Evolutionary conservation across 2,329 filamentous ascomycete genomes (phyloP).

Genomic region (Gaeumannomyces tritici): DNA sequence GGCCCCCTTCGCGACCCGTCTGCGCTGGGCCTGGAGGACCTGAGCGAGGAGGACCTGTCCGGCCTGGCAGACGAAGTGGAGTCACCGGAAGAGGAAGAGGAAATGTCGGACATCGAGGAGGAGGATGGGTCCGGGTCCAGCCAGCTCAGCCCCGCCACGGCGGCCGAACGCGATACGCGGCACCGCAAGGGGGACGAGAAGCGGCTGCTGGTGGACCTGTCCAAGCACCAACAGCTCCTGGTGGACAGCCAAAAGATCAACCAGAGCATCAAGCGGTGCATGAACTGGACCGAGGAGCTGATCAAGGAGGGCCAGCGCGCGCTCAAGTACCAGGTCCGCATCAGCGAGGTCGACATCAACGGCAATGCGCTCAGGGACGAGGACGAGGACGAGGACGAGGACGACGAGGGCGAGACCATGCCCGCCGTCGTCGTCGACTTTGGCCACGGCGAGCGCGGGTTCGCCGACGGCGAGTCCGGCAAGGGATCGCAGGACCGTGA

Average conservation of each 20-base stretch:
- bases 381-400: constrained; percentile 48
- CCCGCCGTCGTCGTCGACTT: constrained; percentile 7
- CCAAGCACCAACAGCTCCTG: constrained; percentile 81
- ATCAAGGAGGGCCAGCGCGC: constrained; percentile 85
- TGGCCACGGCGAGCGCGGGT: constrained; percentile 17
- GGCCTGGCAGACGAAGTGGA: constrained; percentile 20
- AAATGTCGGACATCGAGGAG: constrained; percentile 40
- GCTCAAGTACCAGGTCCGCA: constrained; percentile 68
- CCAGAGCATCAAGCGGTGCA: constrained; percentile 80
- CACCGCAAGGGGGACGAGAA: constrained; percentile 70
- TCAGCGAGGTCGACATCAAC: constrained; percentile 72
- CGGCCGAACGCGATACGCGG: constrained; percentile 32
- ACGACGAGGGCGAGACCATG: constrained; percentile 14
- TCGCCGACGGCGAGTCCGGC: not conserved
- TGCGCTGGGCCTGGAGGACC: constrained; percentile 36
- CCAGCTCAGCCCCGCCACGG: constrained; percentile 28
- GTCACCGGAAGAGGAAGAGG: constrained; percentile 32
- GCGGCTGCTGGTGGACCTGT: constrained; percentile 73
- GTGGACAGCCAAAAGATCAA: constrained; percentile 92
- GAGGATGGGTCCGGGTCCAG: constrained; percentile 19
- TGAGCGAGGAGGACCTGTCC: constrained; percentile 34
- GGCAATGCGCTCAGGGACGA: constrained; percentile 63
- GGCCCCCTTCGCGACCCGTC: constrained; percentile 29
- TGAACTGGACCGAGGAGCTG: constrained; percentile 81
- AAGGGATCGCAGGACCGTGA: constrained; percentile 38